These are phyloP conservation scores for Hypoxylon subgilvum DNA, from an alignment of 495 filamentous ascomycete species.

Conservation along the genomic window DNA sequence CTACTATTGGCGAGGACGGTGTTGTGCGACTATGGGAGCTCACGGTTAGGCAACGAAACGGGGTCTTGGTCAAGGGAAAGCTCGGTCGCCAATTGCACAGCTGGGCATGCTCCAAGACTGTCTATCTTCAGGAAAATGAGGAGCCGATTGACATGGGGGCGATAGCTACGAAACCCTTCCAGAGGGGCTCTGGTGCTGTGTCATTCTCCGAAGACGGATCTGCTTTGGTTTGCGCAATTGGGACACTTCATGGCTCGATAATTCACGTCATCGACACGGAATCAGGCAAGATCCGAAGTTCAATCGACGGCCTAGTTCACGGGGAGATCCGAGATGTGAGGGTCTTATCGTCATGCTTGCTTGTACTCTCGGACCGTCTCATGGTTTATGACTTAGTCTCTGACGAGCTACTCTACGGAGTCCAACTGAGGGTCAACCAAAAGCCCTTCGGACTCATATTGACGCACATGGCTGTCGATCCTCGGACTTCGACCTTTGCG, in stretches of 20 bases:
- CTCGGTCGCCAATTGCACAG: constrained; percentile 61
- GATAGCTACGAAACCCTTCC: constrained; percentile 6
- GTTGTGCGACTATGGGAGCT: constrained; percentile 79
- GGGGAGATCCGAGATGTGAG: constrained; percentile 61
- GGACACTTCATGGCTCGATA: constrained; percentile 51
- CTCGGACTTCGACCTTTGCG: constrained; percentile 62
- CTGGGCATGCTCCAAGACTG: constrained; percentile 72
- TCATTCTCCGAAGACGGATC: constrained; percentile 89
- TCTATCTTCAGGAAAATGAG: constrained; percentile 59
- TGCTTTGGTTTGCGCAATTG: constrained; percentile 68
- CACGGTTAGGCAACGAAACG: constrained; percentile 66
- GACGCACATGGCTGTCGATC: constrained; percentile 67
- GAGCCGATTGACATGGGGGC: constrained; percentile 44
- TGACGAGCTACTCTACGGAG: constrained; percentile 60
- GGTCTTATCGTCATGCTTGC: constrained; percentile 64
- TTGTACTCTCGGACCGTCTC: constrained; percentile 67
- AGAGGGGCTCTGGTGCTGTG: constrained; percentile 59
- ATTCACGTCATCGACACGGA: constrained; percentile 67
- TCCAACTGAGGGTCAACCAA: constrained; percentile 40
- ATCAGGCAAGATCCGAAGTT: constrained; percentile 60
- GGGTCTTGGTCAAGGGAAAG: constrained; percentile 61
- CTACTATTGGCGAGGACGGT: constrained; percentile 81
- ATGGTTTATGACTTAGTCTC: constrained; percentile 71
- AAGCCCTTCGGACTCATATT: constrained; percentile 38
- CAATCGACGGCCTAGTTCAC: constrained; percentile 60